Base-by-base conservation (phyloP, 495 filamentous ascomycete genomes). In the Podospora comata region DNA sequence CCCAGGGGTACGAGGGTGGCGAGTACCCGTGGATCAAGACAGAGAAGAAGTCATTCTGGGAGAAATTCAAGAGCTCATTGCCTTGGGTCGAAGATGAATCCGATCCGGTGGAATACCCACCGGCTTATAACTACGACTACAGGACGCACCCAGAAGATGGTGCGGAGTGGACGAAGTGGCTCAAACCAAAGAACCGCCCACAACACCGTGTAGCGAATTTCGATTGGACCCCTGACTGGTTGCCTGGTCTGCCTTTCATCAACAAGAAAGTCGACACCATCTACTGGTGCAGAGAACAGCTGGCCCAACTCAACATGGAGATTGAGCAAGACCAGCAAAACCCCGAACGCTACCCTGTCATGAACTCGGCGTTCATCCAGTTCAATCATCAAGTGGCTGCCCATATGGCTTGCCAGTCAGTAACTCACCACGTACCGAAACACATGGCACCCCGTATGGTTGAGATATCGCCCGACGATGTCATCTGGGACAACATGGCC, bases 291-390 rank as follows among this genome's bases (percentile, higher is more conserved):
- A 90, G 95, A 20, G 88, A 88, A 70, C 92, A 97, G 76, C 77
- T 99, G 19, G 94, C 96, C 55, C 88, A 90, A 20, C 82, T 98
- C 28, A 99, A 98, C 72, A 65, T 94, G 64, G 96, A 98, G 79
- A 97, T 99, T 64, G 94, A 97, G 75, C 80, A 90, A 39, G 96
- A 98, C 72, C 96, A 99, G 73, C 82, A 89, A 70, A 84, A 93
- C 39, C 91, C 91, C 0, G 94, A 97, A 71, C 88, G 88, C 32
- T 99, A 91, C 68, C 96, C 95, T 2, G 81, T 94, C 65, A 97
- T 99, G 94, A 97, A 93, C 73, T 97, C 96, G 15, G 95, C 95
- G 16, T 99, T 99, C 73, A 93, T 99, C 65, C 95, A 99, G 76
- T 99, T 99, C 85, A 97, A 98, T 72, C 91, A 97, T 73, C 95